These are phyloP conservation scores for Lasiosphaeris hirsuta DNA, from an alignment of 495 filamentous ascomycete species.

Conservation along the genomic window DNA sequence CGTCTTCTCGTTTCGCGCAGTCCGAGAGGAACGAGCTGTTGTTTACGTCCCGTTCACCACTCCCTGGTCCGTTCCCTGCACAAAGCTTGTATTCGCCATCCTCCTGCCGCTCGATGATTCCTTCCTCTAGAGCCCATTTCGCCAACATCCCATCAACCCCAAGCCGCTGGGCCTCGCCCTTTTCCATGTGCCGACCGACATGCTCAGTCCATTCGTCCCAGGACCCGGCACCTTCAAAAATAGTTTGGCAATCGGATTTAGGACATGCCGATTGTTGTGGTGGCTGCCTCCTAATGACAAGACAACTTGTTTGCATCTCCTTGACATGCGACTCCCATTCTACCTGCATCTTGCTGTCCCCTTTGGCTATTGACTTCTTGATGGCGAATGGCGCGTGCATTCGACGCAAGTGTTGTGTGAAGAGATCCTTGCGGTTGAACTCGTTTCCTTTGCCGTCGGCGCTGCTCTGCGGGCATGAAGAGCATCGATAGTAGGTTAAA, in stretches of 20 bases:
- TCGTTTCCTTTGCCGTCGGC: conserved; percentile 56
- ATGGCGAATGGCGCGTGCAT: conserved; percentile 69
- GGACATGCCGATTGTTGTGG: conserved; percentile 67
- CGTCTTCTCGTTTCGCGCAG: conserved; percentile 28
- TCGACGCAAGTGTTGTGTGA: conserved; percentile 88
- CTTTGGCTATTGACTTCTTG: conserved; percentile 47
- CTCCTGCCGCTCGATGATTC: conserved; percentile 54
- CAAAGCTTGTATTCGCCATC: conserved; percentile 50
- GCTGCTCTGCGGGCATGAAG: conserved; percentile 63
- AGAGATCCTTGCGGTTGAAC: conserved; percentile 91
- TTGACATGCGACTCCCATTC: conserved; percentile 57
- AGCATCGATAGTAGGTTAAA: conserved; percentile 79
- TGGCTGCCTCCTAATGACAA: conserved; percentile 60
- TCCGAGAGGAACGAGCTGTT: conserved; percentile 17
- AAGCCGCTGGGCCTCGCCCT: conserved; percentile 49
- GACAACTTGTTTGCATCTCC: conserved; percentile 65
- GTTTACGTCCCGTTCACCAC: conserved; percentile 18
- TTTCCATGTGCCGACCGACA: conserved; percentile 84
- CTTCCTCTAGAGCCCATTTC: conserved; percentile 54
- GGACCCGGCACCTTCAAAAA: conserved; percentile 66
- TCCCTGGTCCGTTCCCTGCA: conserved; percentile 25
- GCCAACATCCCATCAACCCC: conserved; percentile 51
- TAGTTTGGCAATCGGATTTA: conserved; percentile 60
- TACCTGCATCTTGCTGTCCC: conserved; percentile 48
- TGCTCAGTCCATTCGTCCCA: conserved; percentile 94